These are phyloP conservation scores for Euryodendron excelsum DNA, from an alignment of 148 eudicot species.

Conservation along the genomic window DNA sequence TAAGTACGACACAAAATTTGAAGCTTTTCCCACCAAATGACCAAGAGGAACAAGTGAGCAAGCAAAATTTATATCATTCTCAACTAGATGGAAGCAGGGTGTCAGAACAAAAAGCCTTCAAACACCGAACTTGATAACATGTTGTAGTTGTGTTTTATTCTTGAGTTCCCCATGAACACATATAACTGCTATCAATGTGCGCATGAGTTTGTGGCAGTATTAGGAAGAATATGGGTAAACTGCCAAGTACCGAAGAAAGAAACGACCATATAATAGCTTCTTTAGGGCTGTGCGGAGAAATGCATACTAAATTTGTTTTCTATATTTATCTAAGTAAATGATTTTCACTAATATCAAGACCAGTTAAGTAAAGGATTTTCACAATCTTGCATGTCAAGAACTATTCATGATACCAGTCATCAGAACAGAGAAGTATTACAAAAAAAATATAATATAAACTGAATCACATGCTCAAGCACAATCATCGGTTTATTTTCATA, in stretches of 20 bases:
- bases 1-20: no score
- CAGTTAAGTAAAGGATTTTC: neutral
- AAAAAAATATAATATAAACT: neutral
- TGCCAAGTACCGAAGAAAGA: neutral
- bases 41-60: no score
- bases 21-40: no score
- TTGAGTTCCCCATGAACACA: neutral
- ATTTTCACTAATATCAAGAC: neutral
- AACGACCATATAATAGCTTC: neutral
- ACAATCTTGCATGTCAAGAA: neutral
- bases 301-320: neutral
- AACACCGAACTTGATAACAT: neutral
- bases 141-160: neutral
- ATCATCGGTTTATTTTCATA: neutral
- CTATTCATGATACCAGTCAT: neutral
- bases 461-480: neutral
- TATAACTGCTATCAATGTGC: neutral
- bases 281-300: neutral
- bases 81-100: neutral
- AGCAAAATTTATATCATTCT: neutral
- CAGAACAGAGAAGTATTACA: neutral
- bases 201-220: neutral
- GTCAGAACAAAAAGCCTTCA: neutral
- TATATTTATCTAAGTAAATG: neutral
- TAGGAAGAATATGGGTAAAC: neutral